Conservation (phyloP, 305 asterid genomes). For the Plantago coronopus region DNA sequence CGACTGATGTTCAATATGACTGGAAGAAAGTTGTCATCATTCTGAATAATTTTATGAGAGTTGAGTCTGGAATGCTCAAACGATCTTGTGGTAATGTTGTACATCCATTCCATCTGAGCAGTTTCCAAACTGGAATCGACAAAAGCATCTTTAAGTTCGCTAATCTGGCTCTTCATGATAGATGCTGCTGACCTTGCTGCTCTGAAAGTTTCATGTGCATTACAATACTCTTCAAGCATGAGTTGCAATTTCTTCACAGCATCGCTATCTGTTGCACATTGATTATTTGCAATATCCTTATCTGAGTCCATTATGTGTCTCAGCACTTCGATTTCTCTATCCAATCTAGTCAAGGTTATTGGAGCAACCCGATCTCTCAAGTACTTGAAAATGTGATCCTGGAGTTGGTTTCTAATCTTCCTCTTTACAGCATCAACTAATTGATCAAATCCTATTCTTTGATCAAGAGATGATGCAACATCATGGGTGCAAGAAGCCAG, state of each 20-base stretch:
- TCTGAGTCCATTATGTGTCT: slow-evolving; percentile 50
- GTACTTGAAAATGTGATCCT: slow-evolving; percentile 70
- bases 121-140: slow-evolving; percentile 76
- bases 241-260: slow-evolving; percentile 52
- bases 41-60: slow-evolving; percentile 52
- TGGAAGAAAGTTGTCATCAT: slow-evolving; percentile 58
- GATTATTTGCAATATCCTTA: slow-evolving; percentile 41
- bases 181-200: slow-evolving; percentile 86
- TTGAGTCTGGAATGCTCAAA: slow-evolving; percentile 57
- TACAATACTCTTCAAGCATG: slow-evolving; percentile 91
- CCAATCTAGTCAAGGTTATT: slow-evolving; percentile 54
- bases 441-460: slow-evolving; percentile 84
- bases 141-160: slow-evolving; percentile 75
- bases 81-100: slow-evolving; percentile 56
- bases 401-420: slow-evolving; percentile 60
- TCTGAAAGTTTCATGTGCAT: slow-evolving; percentile 82
- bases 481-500: slow-evolving; percentile 81
- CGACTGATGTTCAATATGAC: slow-evolving; percentile 68
- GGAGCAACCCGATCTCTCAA: slow-evolving; percentile 78
- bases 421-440: slow-evolving; percentile 73
- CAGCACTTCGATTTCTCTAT: slow-evolving; percentile 57
- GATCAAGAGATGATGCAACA: slow-evolving; percentile 66
- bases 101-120: slow-evolving; percentile 94
- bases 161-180: slow-evolving; percentile 73
- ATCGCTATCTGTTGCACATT: slow-evolving; percentile 34